Conservation (phyloP, 2,329 filamentous ascomycete species). For the Trichoderma lentiforme region DNA sequence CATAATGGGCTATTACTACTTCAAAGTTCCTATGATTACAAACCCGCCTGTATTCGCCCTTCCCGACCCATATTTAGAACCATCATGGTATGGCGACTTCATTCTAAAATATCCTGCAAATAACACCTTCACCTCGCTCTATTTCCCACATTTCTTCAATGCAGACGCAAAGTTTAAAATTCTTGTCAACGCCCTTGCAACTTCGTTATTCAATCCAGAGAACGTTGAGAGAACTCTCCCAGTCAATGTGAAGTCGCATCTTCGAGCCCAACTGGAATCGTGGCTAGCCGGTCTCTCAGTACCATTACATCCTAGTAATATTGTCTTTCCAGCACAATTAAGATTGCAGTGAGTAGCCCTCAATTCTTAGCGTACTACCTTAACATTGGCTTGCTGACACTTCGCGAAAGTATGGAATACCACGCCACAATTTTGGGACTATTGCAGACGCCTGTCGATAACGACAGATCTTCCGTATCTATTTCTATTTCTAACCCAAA, state of each 20-base stretch:
- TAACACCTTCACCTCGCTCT: slow-evolving; percentile 20
- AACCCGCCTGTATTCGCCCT: slow-evolving; percentile 27
- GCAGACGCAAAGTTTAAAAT: slow-evolving; percentile 27
- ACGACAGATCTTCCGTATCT: background rate
- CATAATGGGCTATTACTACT: background rate
- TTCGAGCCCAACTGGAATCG: slow-evolving; percentile 25
- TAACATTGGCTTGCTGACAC: background rate
- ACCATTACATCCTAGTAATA: slow-evolving; percentile 20
- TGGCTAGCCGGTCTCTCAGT: slow-evolving; percentile 23
- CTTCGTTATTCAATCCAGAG: background rate
- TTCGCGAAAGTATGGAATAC: background rate
- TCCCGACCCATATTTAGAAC: slow-evolving; percentile 23
- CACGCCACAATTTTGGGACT: background rate
- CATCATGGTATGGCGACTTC: slow-evolving; percentile 31
- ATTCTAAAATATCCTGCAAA: slow-evolving; percentile 31
- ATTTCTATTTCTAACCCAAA: background rate
- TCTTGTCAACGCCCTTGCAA: slow-evolving; percentile 29
- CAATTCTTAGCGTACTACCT: background rate
- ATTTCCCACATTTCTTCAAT: slow-evolving; percentile 27
- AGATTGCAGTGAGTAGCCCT: slow-evolving; percentile 30
- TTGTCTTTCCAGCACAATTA: slow-evolving; percentile 30
- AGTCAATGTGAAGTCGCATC: slow-evolving; percentile 12
- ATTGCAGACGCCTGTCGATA: background rate
- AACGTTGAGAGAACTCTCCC: slow-evolving; percentile 17
- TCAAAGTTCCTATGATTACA: slow-evolving; percentile 24